Conservation (phyloP, 768 basidiomycete species). For the Mycena capillaripes region DNA sequence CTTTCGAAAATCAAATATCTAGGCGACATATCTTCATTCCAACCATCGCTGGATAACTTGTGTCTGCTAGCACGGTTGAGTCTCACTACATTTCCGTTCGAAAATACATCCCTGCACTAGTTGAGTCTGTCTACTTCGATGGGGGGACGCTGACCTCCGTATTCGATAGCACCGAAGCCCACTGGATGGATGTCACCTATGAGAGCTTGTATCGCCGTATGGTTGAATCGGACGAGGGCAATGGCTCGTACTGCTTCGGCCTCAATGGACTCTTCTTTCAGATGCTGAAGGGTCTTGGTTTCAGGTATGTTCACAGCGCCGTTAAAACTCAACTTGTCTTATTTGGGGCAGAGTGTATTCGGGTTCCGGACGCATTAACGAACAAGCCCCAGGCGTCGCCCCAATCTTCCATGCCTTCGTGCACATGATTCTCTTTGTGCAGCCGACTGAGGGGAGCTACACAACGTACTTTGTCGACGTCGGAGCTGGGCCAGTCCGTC, state of each 20-base stretch:
- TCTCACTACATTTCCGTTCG: constrained; percentile 33
- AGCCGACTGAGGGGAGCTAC: constrained; percentile 36
- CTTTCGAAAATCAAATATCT: constrained; percentile 30
- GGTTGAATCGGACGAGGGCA: constrained; percentile 15
- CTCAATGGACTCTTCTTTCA: constrained; percentile 32
- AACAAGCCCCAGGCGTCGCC: constrained; percentile 17
- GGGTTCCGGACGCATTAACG: constrained; percentile 37
- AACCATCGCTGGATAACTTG: constrained; percentile 19
- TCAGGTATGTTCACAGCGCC: constrained; percentile 8
- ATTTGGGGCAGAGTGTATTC: constrained; percentile 29
- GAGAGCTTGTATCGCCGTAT: constrained; percentile 22
- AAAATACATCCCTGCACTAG: constrained; percentile 37
- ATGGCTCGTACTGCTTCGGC: constrained; percentile 33
- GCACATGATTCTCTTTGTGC: constrained; percentile 41
- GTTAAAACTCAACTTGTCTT: not conserved
- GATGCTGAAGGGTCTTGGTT: constrained; percentile 31
- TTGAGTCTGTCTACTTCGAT: not conserved
- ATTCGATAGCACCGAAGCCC: constrained; percentile 22
- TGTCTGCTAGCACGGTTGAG: constrained; percentile 20
- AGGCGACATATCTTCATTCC: constrained; percentile 5
- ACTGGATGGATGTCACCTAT: constrained; percentile 32
- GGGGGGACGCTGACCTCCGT: not conserved
- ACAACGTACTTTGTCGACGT: constrained; percentile 40
- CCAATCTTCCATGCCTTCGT: constrained; percentile 34
- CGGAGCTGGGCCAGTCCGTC: constrained; percentile 31